A percentile compares a stretch with the other conserved stretches of the same genome.
Evolutionary conservation across 148 eudicot genomes (phyloP).

Genomic region (Camellia japonica): DNA sequence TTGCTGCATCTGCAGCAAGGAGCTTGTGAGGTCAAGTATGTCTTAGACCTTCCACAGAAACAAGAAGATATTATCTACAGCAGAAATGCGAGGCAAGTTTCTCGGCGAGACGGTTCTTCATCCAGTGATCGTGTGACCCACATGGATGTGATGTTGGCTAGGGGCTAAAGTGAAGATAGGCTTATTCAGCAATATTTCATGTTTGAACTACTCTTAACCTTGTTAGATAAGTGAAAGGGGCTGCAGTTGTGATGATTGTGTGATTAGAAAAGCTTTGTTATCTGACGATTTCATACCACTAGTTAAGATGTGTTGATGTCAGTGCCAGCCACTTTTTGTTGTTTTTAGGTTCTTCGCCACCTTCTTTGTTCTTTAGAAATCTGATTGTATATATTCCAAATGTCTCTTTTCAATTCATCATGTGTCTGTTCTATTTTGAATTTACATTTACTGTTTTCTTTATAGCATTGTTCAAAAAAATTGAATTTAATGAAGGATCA

Average conservation of each 20-base stretch:
- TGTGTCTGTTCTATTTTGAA: neutral
- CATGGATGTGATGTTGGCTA: constrained; percentile 75
- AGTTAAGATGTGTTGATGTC: neutral
- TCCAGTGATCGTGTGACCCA: constrained; percentile 15
- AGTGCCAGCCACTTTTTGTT: neutral
- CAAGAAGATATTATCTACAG: constrained; percentile 28
- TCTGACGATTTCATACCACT: neutral
- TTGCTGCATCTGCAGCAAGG: constrained; percentile 67
- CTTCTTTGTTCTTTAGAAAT: neutral
- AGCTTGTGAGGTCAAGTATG: constrained; percentile 32
- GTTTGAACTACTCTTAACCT: neutral
- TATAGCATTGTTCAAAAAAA: neutral
- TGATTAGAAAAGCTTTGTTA: neutral
- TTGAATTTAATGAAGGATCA: neutral
- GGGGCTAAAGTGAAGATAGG: constrained; percentile 49
- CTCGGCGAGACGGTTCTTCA: constrained; percentile 29
- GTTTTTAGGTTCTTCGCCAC: neutral
- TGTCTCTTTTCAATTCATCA: neutral
- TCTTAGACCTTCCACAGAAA: constrained; percentile 27
- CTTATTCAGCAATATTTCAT: neutral
- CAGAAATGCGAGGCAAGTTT: constrained; percentile 30
- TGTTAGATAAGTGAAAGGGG: neutral
- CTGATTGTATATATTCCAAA: constrained; percentile 5
- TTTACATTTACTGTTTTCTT: neutral
- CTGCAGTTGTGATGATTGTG: neutral